Evolutionary conservation across 2,329 filamentous ascomycete species (phyloP), one percentile per base, ranked within the genome.

Genomic region (Huntiella decipiens): DNA sequence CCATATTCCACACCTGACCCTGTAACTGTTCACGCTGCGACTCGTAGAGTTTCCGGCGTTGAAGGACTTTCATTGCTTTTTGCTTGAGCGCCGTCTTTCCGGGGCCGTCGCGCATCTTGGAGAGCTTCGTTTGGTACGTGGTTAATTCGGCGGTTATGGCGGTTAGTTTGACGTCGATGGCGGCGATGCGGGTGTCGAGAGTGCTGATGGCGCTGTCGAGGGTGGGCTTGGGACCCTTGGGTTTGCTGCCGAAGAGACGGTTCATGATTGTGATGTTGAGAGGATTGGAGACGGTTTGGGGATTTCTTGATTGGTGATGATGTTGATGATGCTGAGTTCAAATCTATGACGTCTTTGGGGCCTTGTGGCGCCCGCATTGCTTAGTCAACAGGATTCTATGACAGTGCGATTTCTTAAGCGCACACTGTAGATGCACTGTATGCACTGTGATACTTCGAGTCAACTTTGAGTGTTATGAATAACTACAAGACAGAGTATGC

Each of bases 1-100:
- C 87, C 87, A 98, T 95, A 66, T 96, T 96, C 87, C 87, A 96
- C 16, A 84, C 84, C 65, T 98, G 91, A 53, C 80, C 74, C 64
- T 93, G 82, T 45, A 96, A 77, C 64, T 96, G 87, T 57, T 95
- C 86, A 53, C 88, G 84, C 63, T 95, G 86, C 3, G 75, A 71
- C 64, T 98, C 91, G 74, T 94, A 93, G 63, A 87, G 80, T 60
- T 93, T 94, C 54, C 88, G 81, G 49, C 86, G 82, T 65, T 94
- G 85, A 2, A 96, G 78, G 8, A 96, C 78, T 57, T 94, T 94
- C 56, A 94, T 79, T 2, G 88, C 88, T 58, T 95, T 95, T 57
- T 92, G 79, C 60, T 91, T 92, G 56, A 98, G 77, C 28, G 88
- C 87, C 11, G 75, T 79, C 63, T 96, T 95, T 54, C 87, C 91